phyloP scores from a whole-genome alignment of 352 stramenopile genomes.

The Phytophthora brassicae region DNA sequence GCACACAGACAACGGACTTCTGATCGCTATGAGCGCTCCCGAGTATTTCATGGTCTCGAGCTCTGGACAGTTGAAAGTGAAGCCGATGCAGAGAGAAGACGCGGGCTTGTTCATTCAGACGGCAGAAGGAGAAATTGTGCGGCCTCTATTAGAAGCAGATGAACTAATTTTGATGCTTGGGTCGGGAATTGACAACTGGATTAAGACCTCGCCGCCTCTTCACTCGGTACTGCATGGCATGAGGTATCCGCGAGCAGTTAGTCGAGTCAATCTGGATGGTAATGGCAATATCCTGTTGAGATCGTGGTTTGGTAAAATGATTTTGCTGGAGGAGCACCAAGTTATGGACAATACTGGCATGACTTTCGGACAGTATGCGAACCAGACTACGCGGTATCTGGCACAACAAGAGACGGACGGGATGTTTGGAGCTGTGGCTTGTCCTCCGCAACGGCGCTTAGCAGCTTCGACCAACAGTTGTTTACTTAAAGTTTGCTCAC shows the following conservation, averaged over 20 bases:
- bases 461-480: constrained; percentile 53
- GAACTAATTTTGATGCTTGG: constrained; percentile 85
- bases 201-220: constrained; percentile 54
- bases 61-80: constrained; percentile 42
- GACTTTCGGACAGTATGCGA: constrained; percentile 54
- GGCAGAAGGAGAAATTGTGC: constrained; percentile 51
- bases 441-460: constrained; percentile 45
- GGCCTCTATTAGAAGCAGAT: constrained; percentile 58
- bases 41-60: constrained; percentile 65
- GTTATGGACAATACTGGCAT: constrained; percentile 62
- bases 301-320: constrained; percentile 74
- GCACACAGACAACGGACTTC: constrained; percentile 75
- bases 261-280: constrained; percentile 27
- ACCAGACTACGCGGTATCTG: constrained; percentile 56
- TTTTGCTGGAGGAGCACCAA: constrained; percentile 45
- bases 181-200: constrained; percentile 72
- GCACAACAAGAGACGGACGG: constrained; percentile 34
- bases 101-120: constrained; percentile 71
- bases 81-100: constrained; percentile 56
- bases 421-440: constrained; percentile 48
- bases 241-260: constrained; percentile 56
- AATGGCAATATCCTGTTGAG: constrained; percentile 50
- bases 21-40: constrained; percentile 74
- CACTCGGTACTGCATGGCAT: constrained; percentile 76
- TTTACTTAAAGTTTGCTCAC: constrained; percentile 41